Conservation (phyloP, 2,329 filamentous ascomycete genomes). For the Calonectria leucothoes region DNA sequence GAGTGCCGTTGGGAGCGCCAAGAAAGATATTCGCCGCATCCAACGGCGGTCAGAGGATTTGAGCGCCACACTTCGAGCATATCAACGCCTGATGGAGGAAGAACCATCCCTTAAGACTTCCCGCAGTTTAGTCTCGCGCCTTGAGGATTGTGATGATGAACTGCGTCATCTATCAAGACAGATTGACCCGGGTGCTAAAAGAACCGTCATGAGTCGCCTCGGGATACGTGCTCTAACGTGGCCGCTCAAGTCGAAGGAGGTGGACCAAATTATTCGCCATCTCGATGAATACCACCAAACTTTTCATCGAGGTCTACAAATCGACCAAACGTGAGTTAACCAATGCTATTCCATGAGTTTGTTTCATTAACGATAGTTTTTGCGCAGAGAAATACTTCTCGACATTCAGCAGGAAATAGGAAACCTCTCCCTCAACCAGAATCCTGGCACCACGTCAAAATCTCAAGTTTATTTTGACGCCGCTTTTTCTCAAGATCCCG, state of each 20-base stretch:
- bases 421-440: not conserved
- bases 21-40: slow-evolving; percentile 15
- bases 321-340: slow-evolving; percentile 13
- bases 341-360: not conserved
- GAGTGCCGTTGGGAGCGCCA: slow-evolving; percentile 6
- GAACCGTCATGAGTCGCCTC: slow-evolving; percentile 11
- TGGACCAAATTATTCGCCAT: slow-evolving; percentile 11
- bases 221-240: slow-evolving; percentile 19
- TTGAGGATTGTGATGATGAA: slow-evolving; percentile 2
- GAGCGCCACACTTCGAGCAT: slow-evolving; percentile 5
- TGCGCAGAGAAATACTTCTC: not conserved
- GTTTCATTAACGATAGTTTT: not conserved
- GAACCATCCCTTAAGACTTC: slow-evolving; percentile 8
- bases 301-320: not conserved
- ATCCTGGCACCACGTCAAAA: not conserved
- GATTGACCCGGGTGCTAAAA: not conserved
- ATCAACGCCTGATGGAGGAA: slow-evolving; percentile 6
- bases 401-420: slow-evolving; percentile 6
- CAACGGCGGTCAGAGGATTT: slow-evolving; percentile 7
- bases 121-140: slow-evolving; percentile 11
- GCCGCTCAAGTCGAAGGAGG: slow-evolving; percentile 26
- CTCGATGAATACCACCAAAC: slow-evolving; percentile 4
- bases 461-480: slow-evolving; percentile 20
- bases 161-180: slow-evolving; percentile 6
- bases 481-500: slow-evolving; percentile 45